These are phyloP conservation scores for Phaeotremella fagi DNA, from an alignment of 768 basidiomycete genomes.

Conservation along the genomic window DNA sequence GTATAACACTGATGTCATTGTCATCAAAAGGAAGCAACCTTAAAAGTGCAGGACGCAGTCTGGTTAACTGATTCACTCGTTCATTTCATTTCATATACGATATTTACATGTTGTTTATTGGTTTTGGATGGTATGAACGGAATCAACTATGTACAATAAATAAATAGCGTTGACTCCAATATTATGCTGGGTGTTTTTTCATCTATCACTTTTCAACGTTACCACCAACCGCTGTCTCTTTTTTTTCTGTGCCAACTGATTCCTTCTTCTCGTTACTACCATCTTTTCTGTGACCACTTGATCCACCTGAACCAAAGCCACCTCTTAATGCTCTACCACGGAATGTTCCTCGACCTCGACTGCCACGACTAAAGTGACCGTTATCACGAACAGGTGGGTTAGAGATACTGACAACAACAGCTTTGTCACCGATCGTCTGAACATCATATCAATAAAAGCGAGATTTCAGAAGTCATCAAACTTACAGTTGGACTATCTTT, in stretches of 20 bases:
- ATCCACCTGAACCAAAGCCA: background rate
- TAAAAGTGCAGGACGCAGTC: too few species aligned
- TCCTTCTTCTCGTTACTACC: background rate
- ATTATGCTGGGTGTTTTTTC: background rate
- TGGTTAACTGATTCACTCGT: too few species aligned
- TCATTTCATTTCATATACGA: too few species aligned
- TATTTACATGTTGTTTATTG: too few species aligned
- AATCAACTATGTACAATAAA: background rate
- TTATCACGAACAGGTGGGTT: constrained; percentile 35
- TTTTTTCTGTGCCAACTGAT: background rate
- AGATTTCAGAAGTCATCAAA: background rate
- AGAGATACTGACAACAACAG: constrained; percentile 33
- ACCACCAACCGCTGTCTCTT: background rate
- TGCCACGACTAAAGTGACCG: constrained; percentile 9
- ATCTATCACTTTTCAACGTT: background rate
- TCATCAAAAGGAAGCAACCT: constrained; percentile 19
- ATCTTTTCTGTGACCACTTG: background rate
- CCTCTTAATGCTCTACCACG: constrained; percentile 9
- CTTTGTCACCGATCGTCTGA: constrained; percentile 37
- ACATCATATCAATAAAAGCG: background rate
- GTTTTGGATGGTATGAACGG: background rate
- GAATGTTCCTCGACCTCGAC: constrained; percentile 10
- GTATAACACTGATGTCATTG: constrained; percentile 56
- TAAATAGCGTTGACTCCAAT: background rate
- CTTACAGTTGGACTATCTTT: constrained; percentile 68